Evolutionary conservation across 768 basidiomycete genomes (phyloP).

Genomic region (Leccinum arenicola): DNA sequence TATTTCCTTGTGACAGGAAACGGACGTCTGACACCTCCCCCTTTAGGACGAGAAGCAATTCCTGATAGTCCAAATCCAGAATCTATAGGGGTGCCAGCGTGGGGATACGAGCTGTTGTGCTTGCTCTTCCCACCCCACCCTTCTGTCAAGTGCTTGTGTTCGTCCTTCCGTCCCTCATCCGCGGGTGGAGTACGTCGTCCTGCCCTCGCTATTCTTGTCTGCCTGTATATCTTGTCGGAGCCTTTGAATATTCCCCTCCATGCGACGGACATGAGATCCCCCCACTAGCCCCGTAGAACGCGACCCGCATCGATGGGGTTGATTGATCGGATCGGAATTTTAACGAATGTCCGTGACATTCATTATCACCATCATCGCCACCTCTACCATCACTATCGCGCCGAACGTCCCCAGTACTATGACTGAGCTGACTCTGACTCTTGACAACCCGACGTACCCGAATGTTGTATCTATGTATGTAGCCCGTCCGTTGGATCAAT

Average conservation of each 20-base stretch:
- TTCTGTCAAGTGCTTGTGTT: neutral
- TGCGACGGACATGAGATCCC: neutral
- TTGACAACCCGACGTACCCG: neutral
- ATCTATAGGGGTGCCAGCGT: slow-evolving; percentile 45
- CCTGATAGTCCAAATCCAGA: slow-evolving; percentile 88
- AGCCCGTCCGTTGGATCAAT: too few species aligned
- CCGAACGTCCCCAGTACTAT: neutral
- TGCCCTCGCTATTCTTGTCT: neutral
- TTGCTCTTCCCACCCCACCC: neutral
- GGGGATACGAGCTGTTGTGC: neutral
- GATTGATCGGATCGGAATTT: neutral
- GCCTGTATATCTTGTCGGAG: neutral
- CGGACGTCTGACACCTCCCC: neutral
- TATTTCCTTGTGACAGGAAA: neutral
- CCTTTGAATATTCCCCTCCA: neutral
- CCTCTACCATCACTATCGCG: neutral
- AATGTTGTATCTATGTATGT: neutral
- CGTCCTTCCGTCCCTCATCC: neutral
- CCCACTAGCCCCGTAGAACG: neutral
- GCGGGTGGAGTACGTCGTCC: neutral
- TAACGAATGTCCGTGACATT: neutral
- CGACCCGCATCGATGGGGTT: neutral
- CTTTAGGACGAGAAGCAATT: slow-evolving; percentile 90
- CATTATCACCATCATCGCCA: neutral
- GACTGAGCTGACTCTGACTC: neutral